Evolutionary conservation across 108 stramenopile genomes (phyloP), one percentile per base, ranked within the genome.

Genomic region (Stephanodiscus triporus): DNA sequence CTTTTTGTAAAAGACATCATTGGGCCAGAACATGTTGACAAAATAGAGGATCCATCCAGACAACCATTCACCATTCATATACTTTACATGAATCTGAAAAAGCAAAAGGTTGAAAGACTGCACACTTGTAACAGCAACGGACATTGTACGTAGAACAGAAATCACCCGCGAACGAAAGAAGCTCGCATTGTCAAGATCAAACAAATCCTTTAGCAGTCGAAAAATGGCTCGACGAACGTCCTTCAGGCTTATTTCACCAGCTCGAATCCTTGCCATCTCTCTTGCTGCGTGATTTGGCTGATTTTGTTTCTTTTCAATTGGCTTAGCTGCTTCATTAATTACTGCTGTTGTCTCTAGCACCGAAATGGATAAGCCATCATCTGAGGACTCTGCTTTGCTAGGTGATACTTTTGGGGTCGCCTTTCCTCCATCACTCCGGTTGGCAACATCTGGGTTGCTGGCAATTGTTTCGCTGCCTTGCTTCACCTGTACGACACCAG

Each of bases 101-200:
- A 96, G 84, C 54, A 87, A 78, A 36, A 82, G 80, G 26, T 91
- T 84, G 66, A 96, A 96, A 59, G 86, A 89, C 36, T 80, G 76
- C 11, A 66, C 82, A 72, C 76, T 86, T 24, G 95, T 88, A 22
- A 94, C 81, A 8, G 88, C 88, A 4, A 91, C 88, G 0, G 91
- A 89, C 63, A 89, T 88, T 16, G 92, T 92, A 47, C 91, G 90
- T 30, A 96, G 50, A 22, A 87, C 95, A 29, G 92, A 81, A 24
- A 96, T 76, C 76, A 96, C 80, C 36, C 87, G 82, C 43, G 84
- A 88, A 10, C 95, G 88, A 27, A 94, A 83, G 66, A 96, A 96
- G 8, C 88, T 89, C 9, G 95, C 95, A 78, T 91, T 89, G 54
- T 94, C 95, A 40, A 96, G 89, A 64, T 89, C 89, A 56, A 96